Evolutionary conservation across 371 early-diverging fungal genomes (phyloP).

Genomic region (Mortierella sp.): DNA sequence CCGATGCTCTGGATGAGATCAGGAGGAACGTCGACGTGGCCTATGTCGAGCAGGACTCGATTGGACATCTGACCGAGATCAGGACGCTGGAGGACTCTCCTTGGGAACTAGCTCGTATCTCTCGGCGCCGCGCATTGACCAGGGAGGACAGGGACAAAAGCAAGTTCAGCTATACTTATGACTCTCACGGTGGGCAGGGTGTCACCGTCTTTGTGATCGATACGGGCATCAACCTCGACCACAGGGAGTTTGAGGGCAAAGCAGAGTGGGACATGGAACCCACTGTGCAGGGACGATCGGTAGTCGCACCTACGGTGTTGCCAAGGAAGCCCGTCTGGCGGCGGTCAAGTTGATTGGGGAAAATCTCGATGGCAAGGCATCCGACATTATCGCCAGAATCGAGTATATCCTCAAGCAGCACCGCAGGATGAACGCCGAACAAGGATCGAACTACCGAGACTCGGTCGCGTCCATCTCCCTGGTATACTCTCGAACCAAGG

Average conservation of each 20-base stretch:
- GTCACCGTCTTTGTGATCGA: conserved; percentile 69
- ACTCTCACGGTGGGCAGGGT: conserved; percentile 31
- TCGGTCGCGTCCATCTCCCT: conserved; percentile 68
- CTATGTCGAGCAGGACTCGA: conserved; percentile 64
- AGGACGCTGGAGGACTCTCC: conserved; percentile 11
- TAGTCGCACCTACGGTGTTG: conserved; percentile 68
- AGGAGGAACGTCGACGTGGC: conserved; percentile 37
- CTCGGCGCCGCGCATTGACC: background rate
- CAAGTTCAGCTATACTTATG: conserved; percentile 10
- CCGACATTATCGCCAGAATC: conserved; percentile 51
- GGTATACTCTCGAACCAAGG: conserved; percentile 62
- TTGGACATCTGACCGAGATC: conserved; percentile 34
- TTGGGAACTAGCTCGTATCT: conserved; percentile 43
- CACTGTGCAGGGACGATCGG: conserved; percentile 73
- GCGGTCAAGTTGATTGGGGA: conserved; percentile 69
- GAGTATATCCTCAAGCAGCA: conserved; percentile 34
- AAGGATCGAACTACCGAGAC: background rate
- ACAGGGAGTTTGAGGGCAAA: conserved; percentile 66
- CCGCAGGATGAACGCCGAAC: background rate
- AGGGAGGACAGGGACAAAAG: background rate
- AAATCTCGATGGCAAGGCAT: no score
- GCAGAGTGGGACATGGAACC: conserved; percentile 62
- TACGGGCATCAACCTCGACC: conserved; percentile 60
- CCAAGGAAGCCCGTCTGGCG: conserved; percentile 67
- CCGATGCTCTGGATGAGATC: background rate